Percentiles rank a stretch among this genome's conserved stretches.
Evolutionary conservation across 495 filamentous ascomycete species (phyloP).

Genomic region (Neohortaea acidophila): DNA sequence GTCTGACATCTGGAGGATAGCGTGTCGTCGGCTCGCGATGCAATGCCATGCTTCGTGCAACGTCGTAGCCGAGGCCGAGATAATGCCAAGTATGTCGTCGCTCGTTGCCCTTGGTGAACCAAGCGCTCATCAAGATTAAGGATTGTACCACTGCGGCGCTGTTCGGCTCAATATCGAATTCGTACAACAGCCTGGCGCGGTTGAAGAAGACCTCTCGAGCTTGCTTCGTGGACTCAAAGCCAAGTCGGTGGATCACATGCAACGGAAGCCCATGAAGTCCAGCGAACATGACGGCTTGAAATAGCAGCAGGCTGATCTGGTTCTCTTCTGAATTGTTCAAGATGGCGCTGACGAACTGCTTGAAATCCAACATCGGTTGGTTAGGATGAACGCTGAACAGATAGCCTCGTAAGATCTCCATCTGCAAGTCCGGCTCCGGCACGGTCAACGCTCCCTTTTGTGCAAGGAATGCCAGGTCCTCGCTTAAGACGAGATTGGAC

Average conservation of each 20-base stretch:
- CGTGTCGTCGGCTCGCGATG: slow-evolving; percentile 46
- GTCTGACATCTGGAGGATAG: slow-evolving; percentile 49
- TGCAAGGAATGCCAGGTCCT: slow-evolving; percentile 60
- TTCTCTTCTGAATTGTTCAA: slow-evolving; percentile 50
- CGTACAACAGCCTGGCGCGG: slow-evolving; percentile 45
- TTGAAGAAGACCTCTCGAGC: slow-evolving; percentile 64
- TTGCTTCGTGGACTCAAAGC: slow-evolving; percentile 52
- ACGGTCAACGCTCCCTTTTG: slow-evolving; percentile 62
- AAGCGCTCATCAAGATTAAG: slow-evolving; percentile 59
- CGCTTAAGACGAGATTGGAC: slow-evolving; percentile 48
- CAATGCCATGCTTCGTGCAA: slow-evolving; percentile 25
- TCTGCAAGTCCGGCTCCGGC: slow-evolving; percentile 50
- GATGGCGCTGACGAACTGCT: slow-evolving; percentile 48
- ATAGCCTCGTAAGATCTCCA: slow-evolving; percentile 58
- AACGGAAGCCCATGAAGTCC: slow-evolving; percentile 64
- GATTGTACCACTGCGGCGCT: slow-evolving; percentile 71
- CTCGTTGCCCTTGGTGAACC: slow-evolving; percentile 26
- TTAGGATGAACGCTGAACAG: slow-evolving; percentile 76
- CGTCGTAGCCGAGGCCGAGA: slow-evolving; percentile 25
- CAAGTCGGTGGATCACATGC: slow-evolving; percentile 49
- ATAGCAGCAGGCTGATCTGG: slow-evolving; percentile 58
- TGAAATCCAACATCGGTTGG: slow-evolving; percentile 72
- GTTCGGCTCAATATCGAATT: slow-evolving; percentile 74
- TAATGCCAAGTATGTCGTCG: slow-evolving; percentile 28
- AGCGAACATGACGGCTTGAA: slow-evolving; percentile 72